Conservation (phyloP, 2,329 filamentous ascomycete species). For the Paecilomyces niveus region DNA sequence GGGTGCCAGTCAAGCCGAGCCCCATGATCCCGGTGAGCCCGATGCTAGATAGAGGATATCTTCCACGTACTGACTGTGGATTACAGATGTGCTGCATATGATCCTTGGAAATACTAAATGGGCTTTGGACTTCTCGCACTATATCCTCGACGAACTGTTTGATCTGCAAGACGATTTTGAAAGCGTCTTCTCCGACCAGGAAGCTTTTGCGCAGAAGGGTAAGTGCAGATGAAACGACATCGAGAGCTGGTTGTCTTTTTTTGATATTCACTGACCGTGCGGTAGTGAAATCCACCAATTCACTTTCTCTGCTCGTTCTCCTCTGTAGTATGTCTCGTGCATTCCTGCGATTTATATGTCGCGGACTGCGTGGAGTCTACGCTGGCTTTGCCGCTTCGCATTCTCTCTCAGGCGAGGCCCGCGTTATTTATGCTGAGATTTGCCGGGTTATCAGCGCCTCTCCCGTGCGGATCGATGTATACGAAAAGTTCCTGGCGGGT, state of each 20-base stretch:
- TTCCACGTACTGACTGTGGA: neutral
- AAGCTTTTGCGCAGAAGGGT: slow-evolving; percentile 32
- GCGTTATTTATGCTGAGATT: slow-evolving; percentile 45
- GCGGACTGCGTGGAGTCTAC: slow-evolving; percentile 53
- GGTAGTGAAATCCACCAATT: slow-evolving; percentile 29
- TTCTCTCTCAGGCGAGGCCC: slow-evolving; percentile 29
- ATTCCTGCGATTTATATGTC: slow-evolving; percentile 63
- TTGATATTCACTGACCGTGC: slow-evolving; percentile 13
- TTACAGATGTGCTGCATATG: slow-evolving; percentile 61
- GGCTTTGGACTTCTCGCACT: slow-evolving; percentile 60
- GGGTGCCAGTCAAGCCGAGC: slow-evolving; percentile 37
- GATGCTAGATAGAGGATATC: neutral
- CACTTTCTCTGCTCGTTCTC: slow-evolving; percentile 48
- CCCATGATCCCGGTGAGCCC: slow-evolving; percentile 53
- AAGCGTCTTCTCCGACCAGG: slow-evolving; percentile 22
- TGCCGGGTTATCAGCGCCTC: slow-evolving; percentile 45
- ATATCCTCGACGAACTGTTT: slow-evolving; percentile 48
- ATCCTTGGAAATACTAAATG: slow-evolving; percentile 71
- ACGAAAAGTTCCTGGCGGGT: slow-evolving; percentile 58
- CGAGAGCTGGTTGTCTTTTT: neutral
- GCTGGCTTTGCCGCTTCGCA: slow-evolving; percentile 35
- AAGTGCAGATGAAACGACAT: slow-evolving; percentile 1
- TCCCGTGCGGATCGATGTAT: slow-evolving; percentile 54
- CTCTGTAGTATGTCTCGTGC: slow-evolving; percentile 68
- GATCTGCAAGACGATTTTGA: slow-evolving; percentile 35